A percentile compares a stretch with the other conserved stretches of the same genome.
Evolutionary conservation across 257 asterid species (phyloP).

Genomic region (Nyctanthes arbortristis): DNA sequence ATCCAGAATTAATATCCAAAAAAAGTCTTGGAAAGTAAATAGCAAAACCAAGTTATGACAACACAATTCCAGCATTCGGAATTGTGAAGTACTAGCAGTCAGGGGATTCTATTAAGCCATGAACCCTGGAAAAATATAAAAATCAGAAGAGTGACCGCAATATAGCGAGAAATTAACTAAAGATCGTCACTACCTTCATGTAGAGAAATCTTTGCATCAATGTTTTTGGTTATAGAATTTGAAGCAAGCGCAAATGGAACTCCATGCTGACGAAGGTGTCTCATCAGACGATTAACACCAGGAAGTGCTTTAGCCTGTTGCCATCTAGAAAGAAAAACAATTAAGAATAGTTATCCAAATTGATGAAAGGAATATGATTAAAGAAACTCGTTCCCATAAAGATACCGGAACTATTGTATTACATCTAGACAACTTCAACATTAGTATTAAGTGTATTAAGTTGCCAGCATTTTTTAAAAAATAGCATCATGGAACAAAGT

Average conservation of each 20-base stretch:
- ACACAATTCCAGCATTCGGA: not conserved
- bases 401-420: not conserved
- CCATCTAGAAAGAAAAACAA: constrained; percentile 54
- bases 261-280: constrained; percentile 64
- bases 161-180: not conserved
- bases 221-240: constrained; percentile 58
- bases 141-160: constrained; percentile 12
- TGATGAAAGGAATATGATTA: constrained; percentile 1
- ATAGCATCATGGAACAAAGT: not conserved
- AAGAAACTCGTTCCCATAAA: constrained; percentile 5
- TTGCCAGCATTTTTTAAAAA: not conserved
- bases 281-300: constrained; percentile 81
- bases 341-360: not conserved
- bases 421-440: not conserved
- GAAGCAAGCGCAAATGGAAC: constrained; percentile 86
- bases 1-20: not conserved
- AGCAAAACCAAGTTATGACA: not conserved
- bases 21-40: not conserved
- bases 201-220: constrained; percentile 58
- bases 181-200: constrained; percentile 54
- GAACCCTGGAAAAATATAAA: not conserved
- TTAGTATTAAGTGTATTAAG: not conserved
- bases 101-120: not conserved
- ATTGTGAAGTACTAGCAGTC: not conserved
- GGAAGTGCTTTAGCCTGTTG: constrained; percentile 74